phyloP scores from a whole-genome alignment of 2,329 filamentous ascomycete species.

The Atkinsonella hypoxylon region DNA sequence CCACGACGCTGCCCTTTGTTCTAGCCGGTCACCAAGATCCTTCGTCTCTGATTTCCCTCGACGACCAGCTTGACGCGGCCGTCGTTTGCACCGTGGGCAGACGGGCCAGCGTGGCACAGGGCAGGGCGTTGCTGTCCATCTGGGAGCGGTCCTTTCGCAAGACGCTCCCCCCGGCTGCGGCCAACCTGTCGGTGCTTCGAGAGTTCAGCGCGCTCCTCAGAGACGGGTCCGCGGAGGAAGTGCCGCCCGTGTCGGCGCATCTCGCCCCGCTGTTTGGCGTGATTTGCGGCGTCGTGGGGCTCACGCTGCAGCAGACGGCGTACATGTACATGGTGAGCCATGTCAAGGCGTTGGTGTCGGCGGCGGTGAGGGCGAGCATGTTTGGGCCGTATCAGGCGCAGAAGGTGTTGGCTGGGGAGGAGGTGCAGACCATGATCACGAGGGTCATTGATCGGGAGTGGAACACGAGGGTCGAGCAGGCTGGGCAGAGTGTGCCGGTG shows the following conservation, averaged over 20 bases:
- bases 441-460: conserved; percentile 48
- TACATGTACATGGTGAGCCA: conserved; percentile 70
- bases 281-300: conserved; percentile 47
- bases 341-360: conserved; percentile 63
- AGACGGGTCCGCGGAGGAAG: conserved; percentile 15
- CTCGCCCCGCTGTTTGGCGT: conserved; percentile 60
- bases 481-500: conserved; percentile 62
- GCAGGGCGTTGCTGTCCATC: conserved; percentile 59
- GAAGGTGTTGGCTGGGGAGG: conserved; percentile 50
- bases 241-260: conserved; percentile 46
- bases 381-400: conserved; percentile 76
- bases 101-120: conserved; percentile 63
- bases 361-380: conserved; percentile 64
- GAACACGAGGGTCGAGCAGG: conserved; percentile 47
- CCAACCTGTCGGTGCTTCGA: conserved; percentile 19
- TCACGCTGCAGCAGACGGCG: conserved; percentile 50
- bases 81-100: conserved; percentile 70
- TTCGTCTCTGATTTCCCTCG: conserved; percentile 39
- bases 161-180: conserved; percentile 17
- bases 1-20: conserved; percentile 62
- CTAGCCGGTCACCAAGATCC: conserved; percentile 53
- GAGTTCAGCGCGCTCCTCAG: conserved; percentile 26
- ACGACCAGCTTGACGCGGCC: conserved; percentile 66
- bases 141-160: conserved; percentile 60
- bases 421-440: conserved; percentile 45